Conservation (phyloP, 225 moss, liverwort and hornwort genomes). For the Straminergon stramineum region DNA sequence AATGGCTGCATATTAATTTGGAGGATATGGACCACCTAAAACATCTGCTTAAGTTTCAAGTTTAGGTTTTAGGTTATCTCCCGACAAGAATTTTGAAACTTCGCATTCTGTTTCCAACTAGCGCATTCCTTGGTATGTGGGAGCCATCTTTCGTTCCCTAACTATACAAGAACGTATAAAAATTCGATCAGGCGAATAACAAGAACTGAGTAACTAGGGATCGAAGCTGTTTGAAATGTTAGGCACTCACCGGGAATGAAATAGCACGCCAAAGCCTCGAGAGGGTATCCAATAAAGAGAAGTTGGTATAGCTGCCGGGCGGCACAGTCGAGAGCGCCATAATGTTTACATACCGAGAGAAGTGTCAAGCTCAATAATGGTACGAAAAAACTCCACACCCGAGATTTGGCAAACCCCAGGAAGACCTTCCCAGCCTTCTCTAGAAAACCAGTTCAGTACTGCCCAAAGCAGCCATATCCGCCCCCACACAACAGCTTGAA, state of each 20-base stretch:
- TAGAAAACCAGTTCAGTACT: neutral
- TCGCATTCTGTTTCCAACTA: neutral
- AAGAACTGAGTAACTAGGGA: neutral
- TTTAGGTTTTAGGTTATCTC: neutral
- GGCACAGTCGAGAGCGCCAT: neutral
- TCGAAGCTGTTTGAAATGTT: neutral
- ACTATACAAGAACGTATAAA: neutral
- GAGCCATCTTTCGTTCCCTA: neutral
- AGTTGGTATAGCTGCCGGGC: neutral
- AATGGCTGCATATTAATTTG: too few relatives aligned
- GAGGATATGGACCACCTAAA: neutral
- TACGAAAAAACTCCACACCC: neutral
- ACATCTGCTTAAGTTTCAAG: neutral
- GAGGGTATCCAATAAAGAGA: neutral
- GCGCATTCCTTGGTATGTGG: neutral
- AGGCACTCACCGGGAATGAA: neutral
- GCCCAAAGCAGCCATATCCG: neutral
- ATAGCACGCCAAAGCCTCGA: neutral
- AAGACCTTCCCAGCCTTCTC: neutral
- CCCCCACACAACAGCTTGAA: neutral
- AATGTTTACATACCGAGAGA: neutral
- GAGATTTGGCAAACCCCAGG: neutral
- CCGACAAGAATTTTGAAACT: neutral
- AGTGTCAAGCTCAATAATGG: neutral
- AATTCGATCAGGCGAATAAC: neutral